Evolutionary conservation across 2,329 filamentous ascomycete genomes (phyloP).

Genomic region (Septoria linicola): DNA sequence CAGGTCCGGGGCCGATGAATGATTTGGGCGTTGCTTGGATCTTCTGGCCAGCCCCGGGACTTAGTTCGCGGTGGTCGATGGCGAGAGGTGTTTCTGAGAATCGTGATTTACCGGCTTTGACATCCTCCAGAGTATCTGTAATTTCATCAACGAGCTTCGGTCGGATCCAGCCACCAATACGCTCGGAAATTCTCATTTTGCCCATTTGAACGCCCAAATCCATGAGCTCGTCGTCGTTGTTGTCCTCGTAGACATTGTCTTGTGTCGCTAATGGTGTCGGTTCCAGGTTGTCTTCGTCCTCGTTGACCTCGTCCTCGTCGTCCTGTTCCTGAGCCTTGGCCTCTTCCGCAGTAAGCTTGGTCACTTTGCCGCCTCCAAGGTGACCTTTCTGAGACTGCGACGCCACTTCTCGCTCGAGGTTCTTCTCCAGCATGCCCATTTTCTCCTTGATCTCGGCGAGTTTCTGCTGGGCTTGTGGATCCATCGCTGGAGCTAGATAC

Average conservation of each 20-base stretch:
- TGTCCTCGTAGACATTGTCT: slow-evolving; percentile 67
- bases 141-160: slow-evolving; percentile 71
- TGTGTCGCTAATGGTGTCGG: slow-evolving; percentile 62
- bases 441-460: slow-evolving; percentile 77
- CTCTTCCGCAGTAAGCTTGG: slow-evolving; percentile 18
- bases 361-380: slow-evolving; percentile 29
- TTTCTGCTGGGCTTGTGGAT: slow-evolving; percentile 66
- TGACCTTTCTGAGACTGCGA: slow-evolving; percentile 39
- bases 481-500: slow-evolving; percentile 66
- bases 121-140: slow-evolving; percentile 36
- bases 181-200: slow-evolving; percentile 69
- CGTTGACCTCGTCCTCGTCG: slow-evolving; percentile 50
- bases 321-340: slow-evolving; percentile 52
- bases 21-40: slow-evolving; percentile 37
- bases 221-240: slow-evolving; percentile 65
- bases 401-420: slow-evolving; percentile 67
- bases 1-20: slow-evolving; percentile 63
- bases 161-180: slow-evolving; percentile 69
- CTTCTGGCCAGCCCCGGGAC: slow-evolving; percentile 21
- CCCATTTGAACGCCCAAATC: slow-evolving; percentile 72
- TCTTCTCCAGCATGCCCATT: slow-evolving; percentile 68
- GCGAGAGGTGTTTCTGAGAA: slow-evolving; percentile 19
- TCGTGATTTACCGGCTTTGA: slow-evolving; percentile 31
- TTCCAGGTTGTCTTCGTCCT: slow-evolving; percentile 61
- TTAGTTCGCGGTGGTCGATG: slow-evolving; percentile 25